Base-by-base conservation (phyloP, 2,329 filamentous ascomycete genomes). In the Aspergillus neotritici region DNA sequence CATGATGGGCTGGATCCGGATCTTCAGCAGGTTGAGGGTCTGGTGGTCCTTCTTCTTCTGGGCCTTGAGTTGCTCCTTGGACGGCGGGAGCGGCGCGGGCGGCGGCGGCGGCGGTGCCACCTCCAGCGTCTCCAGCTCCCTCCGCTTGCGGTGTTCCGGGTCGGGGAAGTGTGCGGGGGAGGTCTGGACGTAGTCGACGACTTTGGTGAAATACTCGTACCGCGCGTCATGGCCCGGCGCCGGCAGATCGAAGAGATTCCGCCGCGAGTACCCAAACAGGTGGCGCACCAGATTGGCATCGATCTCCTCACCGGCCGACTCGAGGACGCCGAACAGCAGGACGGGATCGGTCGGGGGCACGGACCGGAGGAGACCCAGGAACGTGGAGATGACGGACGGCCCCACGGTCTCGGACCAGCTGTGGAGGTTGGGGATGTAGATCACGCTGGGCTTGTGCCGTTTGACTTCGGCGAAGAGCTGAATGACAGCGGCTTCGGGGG, bases 401-500 rank as follows among this genome's bases (percentile, higher is more conserved):
- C 83, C 80, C 31, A 88, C 71, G 0, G 86, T 83, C 10, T 78
- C 69, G 61, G 88, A 91, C 93, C 93, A 98, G 6, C 84, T 78
- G 53, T 95, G 86, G 37, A 97, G 80, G 53, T 89, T 84, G 2
- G 93, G 91, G 34, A 98, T 86, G 66, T 90, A 97, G 40, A 98
- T 93, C 31, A 97, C 87, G 62, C 89, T 94, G 1, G 93, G 93
- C 64, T 95, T 96, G 63, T 96, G 89, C 31, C 90, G 83, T 64
- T 91, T 87, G 31, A 94, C 87, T 69, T 97, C 93, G 1, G 87
- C 83, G 60, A 98, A 97, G 6, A 94, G 75, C 52, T 90, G 84
- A 10, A 95, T 88, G 50, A 98, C 82, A 8, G 90, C 87, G 53
- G 93, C 86, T 69, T 97, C 93, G 12, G 86, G 78, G 1, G 87